These are phyloP conservation scores for Aristolochia contorta DNA, from an alignment of 164 flowering plant species.

Conservation along the genomic window DNA sequence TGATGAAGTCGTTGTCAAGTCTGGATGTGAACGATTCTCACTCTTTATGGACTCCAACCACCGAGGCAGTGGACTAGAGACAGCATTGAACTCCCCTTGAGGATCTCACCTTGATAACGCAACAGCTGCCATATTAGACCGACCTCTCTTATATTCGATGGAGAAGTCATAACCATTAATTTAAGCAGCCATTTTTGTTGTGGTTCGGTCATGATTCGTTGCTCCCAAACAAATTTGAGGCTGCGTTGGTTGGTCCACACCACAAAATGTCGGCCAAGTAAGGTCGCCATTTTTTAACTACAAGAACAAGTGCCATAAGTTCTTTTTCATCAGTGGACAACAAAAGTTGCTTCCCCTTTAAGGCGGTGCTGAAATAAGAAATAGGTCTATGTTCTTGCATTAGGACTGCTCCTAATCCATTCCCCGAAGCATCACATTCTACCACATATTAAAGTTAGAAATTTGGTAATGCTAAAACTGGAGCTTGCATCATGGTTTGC, in stretches of 20 bases:
- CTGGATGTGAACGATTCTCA: background rate
- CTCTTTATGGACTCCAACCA: background rate
- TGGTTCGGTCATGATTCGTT: background rate
- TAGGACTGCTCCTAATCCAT: background rate
- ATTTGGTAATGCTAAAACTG: no score
- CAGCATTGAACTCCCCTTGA: background rate
- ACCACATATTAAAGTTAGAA: no score
- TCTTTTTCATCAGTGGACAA: background rate
- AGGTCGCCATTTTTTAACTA: background rate
- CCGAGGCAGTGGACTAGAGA: background rate
- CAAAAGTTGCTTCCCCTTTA: background rate
- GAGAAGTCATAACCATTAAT: constrained; percentile 3
- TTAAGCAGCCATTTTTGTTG: background rate
- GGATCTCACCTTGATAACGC: background rate
- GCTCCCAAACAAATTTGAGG: background rate
- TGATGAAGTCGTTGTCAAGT: background rate
- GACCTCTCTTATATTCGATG: background rate
- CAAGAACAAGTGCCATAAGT: background rate
- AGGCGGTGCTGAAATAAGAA: background rate
- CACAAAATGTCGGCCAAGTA: background rate
- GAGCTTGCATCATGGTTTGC: no score
- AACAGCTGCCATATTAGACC: background rate
- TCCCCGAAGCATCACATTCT: background rate
- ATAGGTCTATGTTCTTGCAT: background rate
- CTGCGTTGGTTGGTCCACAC: background rate